Percentiles rank a stretch among this genome's conserved stretches.
Conservation (phyloP, 2,329 filamentous ascomycete genomes). For the Venturia aucupariae region DNA sequence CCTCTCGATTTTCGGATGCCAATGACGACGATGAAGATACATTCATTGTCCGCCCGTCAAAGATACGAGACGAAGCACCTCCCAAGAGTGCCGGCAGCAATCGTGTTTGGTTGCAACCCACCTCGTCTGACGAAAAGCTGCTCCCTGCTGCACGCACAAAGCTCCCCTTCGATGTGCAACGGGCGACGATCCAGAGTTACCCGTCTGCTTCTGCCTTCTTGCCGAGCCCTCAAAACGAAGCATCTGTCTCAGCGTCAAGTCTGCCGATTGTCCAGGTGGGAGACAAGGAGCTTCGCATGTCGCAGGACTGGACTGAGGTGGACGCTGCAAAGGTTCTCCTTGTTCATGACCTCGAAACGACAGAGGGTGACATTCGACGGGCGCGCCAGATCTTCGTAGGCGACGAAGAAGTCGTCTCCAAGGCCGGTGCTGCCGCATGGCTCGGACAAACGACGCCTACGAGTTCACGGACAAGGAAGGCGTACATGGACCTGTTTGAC, state of each 20-base stretch:
- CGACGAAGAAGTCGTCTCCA: constrained; percentile 69
- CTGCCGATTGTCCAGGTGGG: constrained; percentile 44
- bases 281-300: constrained; percentile 29
- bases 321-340: constrained; percentile 8
- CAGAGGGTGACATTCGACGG: constrained; percentile 63
- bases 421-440: constrained; percentile 75
- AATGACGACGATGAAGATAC: constrained; percentile 31
- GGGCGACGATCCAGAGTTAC: constrained; percentile 22
- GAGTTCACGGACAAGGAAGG: constrained; percentile 49
- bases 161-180: constrained; percentile 31
- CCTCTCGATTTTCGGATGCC: constrained; percentile 14
- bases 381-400: constrained; percentile 79
- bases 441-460: constrained; percentile 61
- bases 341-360: constrained; percentile 31
- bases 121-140: constrained; percentile 27
- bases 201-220: constrained; percentile 17
- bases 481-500: constrained; percentile 90
- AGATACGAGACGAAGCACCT: constrained; percentile 18
- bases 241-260: constrained; percentile 40
- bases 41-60: constrained; percentile 28
- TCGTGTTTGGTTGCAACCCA: constrained; percentile 33
- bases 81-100: constrained; percentile 19
- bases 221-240: constrained; percentile 35
- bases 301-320: constrained; percentile 8
- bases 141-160: constrained; percentile 23